Percentiles rank a stretch among this genome's conserved stretches.
Evolutionary conservation across 176 grass and related monocot genomes (phyloP).

Genomic region (Lolium perenne): DNA sequence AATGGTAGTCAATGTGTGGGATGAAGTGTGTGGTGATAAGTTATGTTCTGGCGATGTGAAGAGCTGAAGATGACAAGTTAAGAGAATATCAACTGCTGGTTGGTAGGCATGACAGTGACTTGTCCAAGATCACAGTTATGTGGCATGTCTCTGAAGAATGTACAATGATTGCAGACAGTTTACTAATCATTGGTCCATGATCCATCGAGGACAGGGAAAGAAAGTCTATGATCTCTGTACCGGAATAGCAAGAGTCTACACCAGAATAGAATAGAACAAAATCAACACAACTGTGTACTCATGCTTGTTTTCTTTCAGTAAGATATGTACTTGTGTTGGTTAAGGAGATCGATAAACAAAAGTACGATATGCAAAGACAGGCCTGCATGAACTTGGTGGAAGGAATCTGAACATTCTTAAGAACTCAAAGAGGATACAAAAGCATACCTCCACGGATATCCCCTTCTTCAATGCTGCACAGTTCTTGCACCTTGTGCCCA

Average conservation of each 20-base stretch:
- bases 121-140: conserved; percentile 47
- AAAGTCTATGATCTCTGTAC: conserved; percentile 46
- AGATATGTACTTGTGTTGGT: conserved; percentile 2
- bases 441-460: background rate
- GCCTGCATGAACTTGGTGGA: conserved; percentile 59
- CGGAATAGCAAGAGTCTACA: conserved; percentile 41
- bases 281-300: conserved; percentile 7
- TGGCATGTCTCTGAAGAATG: conserved; percentile 36
- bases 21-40: conserved; percentile 35
- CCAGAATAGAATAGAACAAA: conserved; percentile 27
- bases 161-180: conserved; percentile 57
- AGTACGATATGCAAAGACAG: conserved; percentile 34
- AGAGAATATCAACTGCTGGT: conserved; percentile 54
- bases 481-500: conserved; percentile 1
- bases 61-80: conserved; percentile 31
- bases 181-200: conserved; percentile 46
- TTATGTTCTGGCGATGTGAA: conserved; percentile 15
- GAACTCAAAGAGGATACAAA: conserved; percentile 31
- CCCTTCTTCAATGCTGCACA: conserved; percentile 32
- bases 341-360: conserved; percentile 51
- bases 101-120: conserved; percentile 56
- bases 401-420: conserved; percentile 58
- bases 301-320: conserved; percentile 24
- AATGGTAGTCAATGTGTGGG: conserved; percentile 49
- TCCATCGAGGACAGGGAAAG: conserved; percentile 39